Evolutionary conservation across 352 stramenopile species (phyloP), one percentile per base, ranked within the genome.

Genomic region (Pythium periplocum): DNA sequence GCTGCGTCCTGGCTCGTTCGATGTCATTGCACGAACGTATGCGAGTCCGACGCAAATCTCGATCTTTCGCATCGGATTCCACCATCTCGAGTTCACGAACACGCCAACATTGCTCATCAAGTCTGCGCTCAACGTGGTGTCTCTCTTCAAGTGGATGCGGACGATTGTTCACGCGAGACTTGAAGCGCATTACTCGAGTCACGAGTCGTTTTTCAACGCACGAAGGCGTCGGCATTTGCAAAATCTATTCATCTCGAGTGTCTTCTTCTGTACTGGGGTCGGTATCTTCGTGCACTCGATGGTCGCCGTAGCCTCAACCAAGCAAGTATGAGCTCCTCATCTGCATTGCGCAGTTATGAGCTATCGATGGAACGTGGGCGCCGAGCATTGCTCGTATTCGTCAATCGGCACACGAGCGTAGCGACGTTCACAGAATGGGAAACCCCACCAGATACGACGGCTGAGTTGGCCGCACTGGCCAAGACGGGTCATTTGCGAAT

Each of bases 61-160:
- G 3, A 36, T 68, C 4, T 67, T 68, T 41, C 55, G 59, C n/a
- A 51, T 42, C 41, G 59, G 47, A 1, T 68, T 68, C 45, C 5
- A 26, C 2, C 43, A 61, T 9, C 37, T 71, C 30, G 54, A 64
- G 47, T 42, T 71, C 26, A 51, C 54, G 17, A 61, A 55, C 10
- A 31, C 33, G 1, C 53, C 45, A 35, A 58, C 46, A 2, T 2
- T 64, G 8, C 11, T 52, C 33, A 42, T 51, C 34, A 67, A 68
- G 48, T 36, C 6, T 1, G 39, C 35, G 10, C 59, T 71, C 26
- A 68, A 68, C 31, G n/a, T 51, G 7, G 45, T 68, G 11, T 43
- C 42, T 2, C 6, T 71, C 4, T 58, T 49, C 51, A 66, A 67
- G 35, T 71, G 63, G 52, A 64, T 57, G 4, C 43, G 54, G 7